Percentiles rank a stretch among this genome's conserved stretches.
Evolutionary conservation across 192 early-diverging fungal species (phyloP).

Genomic region (Podochytrium sp.): DNA sequence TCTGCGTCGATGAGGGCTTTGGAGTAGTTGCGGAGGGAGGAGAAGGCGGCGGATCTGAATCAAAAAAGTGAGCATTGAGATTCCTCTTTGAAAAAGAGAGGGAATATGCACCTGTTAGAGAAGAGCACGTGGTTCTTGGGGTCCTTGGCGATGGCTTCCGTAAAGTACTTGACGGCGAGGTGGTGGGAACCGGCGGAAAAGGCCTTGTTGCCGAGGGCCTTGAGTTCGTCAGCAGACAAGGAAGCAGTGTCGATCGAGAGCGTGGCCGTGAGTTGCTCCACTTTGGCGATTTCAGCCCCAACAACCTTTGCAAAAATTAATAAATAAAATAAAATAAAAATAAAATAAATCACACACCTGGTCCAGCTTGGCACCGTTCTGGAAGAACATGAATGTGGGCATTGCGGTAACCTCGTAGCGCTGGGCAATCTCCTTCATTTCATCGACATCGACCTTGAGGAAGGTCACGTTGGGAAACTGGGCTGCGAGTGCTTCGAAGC

Average conservation of each 20-base stretch:
- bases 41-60: constrained; percentile 77
- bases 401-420: constrained; percentile 61
- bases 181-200: constrained; percentile 79
- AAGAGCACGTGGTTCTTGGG: constrained; percentile 89
- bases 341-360: constrained; percentile 3
- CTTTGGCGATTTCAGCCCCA: constrained; percentile 54
- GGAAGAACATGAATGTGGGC: constrained; percentile 72
- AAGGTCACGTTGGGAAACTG: constrained; percentile 63
- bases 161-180: constrained; percentile 77
- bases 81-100: not conserved
- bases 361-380: constrained; percentile 52
- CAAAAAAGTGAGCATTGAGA: not conserved
- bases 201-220: constrained; percentile 81
- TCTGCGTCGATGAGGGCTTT: constrained; percentile 83
- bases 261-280: constrained; percentile 35
- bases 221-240: constrained; percentile 67
- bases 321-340: not conserved
- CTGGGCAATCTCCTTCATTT: constrained; percentile 44
- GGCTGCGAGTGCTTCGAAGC: constrained; percentile 61
- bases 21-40: constrained; percentile 76
- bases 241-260: constrained; percentile 5
- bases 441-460: constrained; percentile 86
- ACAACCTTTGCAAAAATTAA: constrained; percentile 40
- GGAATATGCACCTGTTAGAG: constrained; percentile 68
- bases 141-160: constrained; percentile 85